A percentile compares a stretch with the other conserved stretches of the same genome.
phyloP scores from a whole-genome alignment of 23 red algal species.

The Chondrus crispus region DNA sequence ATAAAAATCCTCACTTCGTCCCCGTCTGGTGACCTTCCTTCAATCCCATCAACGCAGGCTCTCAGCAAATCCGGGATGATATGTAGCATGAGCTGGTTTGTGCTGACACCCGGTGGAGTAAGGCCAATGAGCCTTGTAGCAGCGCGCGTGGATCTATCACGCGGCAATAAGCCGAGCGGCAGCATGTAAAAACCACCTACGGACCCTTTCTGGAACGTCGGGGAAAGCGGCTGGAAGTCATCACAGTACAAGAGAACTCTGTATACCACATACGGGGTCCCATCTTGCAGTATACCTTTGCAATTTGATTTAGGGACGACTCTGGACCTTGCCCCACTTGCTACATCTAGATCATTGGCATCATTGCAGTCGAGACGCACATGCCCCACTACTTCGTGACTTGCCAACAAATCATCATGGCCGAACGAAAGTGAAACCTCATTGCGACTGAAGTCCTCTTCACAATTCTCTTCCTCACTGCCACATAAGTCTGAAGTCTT shows the following conservation, averaged over 20 bases:
- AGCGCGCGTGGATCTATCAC: not conserved
- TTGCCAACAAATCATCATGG: too few species aligned
- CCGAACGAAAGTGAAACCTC: too few species aligned
- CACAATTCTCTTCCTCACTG: too few species aligned
- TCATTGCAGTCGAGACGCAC: too few species aligned
- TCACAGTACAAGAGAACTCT: not conserved
- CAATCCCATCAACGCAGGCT: not conserved
- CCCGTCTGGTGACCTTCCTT: not conserved
- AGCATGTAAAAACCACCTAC: not conserved
- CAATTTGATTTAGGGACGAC: too few species aligned
- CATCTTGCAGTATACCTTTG: too few species aligned
- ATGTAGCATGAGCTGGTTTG: not conserved
- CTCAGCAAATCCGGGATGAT: not conserved
- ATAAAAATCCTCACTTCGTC: not conserved
- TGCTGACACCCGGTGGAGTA: not conserved
- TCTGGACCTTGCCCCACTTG: too few species aligned
- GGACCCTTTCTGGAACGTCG: not conserved
- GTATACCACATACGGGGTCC: not conserved
- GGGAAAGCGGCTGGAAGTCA: not conserved
- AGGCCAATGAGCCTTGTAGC: not conserved
- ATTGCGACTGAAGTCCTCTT: too few species aligned
- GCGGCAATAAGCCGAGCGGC: not conserved
- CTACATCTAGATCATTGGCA: too few species aligned
- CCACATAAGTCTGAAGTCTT: too few species aligned
- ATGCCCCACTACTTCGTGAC: too few species aligned